phyloP scores from a whole-genome alignment of 805 yeast genomes.

The Nakazawaea molendinolei region DNA sequence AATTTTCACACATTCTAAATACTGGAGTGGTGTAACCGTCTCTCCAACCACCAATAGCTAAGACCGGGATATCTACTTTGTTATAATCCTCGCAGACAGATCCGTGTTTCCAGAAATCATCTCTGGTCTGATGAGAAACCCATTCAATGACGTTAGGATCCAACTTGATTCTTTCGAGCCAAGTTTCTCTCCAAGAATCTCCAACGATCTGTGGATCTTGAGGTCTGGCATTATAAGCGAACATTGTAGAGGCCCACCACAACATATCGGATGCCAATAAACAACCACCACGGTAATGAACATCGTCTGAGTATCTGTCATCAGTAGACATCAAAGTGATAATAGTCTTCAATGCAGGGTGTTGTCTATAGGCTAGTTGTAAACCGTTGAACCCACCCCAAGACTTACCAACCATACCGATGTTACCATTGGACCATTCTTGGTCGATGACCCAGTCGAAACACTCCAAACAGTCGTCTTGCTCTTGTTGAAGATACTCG shows the following conservation, averaged over 20 bases:
- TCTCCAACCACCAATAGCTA: conserved; percentile 41
- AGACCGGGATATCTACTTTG: conserved; percentile 34
- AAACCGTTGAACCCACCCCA: conserved; percentile 45
- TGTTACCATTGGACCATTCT: conserved; percentile 37
- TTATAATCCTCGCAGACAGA: conserved; percentile 35
- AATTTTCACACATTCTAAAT: conserved; percentile 33
- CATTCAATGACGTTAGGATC: conserved; percentile 36
- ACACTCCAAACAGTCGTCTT: conserved; percentile 35
- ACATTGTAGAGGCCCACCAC: conserved; percentile 46
- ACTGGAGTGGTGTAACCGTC: conserved; percentile 40
- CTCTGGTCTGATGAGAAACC: conserved; percentile 37
- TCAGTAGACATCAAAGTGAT: conserved; percentile 41
- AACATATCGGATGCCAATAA: conserved; percentile 38
- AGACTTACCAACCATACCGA: conserved; percentile 42
- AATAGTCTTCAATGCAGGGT: conserved; percentile 37
- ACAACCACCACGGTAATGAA: conserved; percentile 43
- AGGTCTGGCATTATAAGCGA: conserved; percentile 36
- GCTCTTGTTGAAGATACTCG: conserved; percentile 37
- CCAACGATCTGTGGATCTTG: conserved; percentile 37
- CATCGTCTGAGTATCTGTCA: conserved; percentile 41
- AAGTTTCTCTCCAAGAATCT: conserved; percentile 31
- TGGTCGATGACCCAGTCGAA: conserved; percentile 36
- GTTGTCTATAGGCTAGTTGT: conserved; percentile 39
- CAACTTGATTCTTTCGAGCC: conserved; percentile 31
- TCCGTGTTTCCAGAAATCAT: conserved; percentile 42